These are phyloP conservation scores for Infundibulicybe gibba DNA, from an alignment of 768 basidiomycete species.

Conservation along the genomic window DNA sequence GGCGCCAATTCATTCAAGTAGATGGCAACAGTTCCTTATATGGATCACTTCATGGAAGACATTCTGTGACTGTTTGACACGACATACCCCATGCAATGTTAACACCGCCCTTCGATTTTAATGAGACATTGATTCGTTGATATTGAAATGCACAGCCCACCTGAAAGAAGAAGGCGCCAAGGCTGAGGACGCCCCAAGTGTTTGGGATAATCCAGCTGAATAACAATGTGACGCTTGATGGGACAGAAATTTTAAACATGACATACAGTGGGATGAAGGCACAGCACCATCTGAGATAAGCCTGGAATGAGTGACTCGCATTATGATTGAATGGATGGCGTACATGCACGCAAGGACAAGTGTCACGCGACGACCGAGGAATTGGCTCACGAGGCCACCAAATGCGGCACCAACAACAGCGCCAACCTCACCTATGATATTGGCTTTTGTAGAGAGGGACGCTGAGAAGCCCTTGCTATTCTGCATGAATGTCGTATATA, in stretches of 20 bases:
- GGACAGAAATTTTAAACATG: not conserved
- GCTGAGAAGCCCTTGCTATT: conserved; percentile 44
- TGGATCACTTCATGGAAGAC: not conserved
- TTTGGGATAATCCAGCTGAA: conserved; percentile 58
- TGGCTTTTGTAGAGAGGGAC: conserved; percentile 49
- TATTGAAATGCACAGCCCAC: not conserved
- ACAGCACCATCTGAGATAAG: conserved; percentile 6
- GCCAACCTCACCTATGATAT: conserved; percentile 46
- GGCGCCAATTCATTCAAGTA: conserved; percentile 64
- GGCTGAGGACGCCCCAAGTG: conserved; percentile 48
- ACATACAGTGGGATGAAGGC: conserved; percentile 11
- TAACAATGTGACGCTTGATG: not conserved
- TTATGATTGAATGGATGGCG: not conserved
- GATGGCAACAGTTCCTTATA: conserved; percentile 34
- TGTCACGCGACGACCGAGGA: conserved; percentile 58
- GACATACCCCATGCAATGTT: conserved; percentile 61
- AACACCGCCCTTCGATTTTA: conserved; percentile 47
- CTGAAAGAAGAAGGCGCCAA: conserved; percentile 59
- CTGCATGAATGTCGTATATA: conserved; percentile 58
- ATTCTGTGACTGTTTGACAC: not conserved
- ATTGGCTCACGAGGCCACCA: conserved; percentile 55
- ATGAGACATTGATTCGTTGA: not conserved
- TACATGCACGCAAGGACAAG: conserved; percentile 21
- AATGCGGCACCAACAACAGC: conserved; percentile 40
- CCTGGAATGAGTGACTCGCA: too few species aligned